Conservation (phyloP, 2,329 filamentous ascomycete species). For the Trichoderma sp. region DNA sequence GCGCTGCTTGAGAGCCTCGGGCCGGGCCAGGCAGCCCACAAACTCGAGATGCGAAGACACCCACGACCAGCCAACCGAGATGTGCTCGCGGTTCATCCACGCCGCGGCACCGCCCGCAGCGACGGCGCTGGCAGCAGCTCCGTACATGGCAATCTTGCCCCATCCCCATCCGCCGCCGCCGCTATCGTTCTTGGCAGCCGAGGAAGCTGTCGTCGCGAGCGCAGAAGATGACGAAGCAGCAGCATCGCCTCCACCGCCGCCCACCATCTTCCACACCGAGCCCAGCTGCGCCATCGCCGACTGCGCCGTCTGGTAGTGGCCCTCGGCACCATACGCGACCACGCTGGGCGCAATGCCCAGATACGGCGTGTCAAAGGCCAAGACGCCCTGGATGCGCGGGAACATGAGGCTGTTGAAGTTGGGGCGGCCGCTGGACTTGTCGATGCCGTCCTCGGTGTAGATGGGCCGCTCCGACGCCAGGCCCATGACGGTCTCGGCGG, state of each 20-base stretch:
- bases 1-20: conserved; percentile 77
- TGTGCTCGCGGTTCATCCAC: conserved; percentile 81
- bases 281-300: conserved; percentile 71
- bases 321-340: conserved; percentile 84
- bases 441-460: conserved; percentile 50
- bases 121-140: conserved; percentile 80
- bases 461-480: conserved; percentile 64
- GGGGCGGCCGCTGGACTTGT: conserved; percentile 40
- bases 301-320: conserved; percentile 74
- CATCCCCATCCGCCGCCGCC: conserved; percentile 66
- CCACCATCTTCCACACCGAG: conserved; percentile 64
- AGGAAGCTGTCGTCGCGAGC: neutral
- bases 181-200: conserved; percentile 27
- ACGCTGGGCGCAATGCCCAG: conserved; percentile 80
- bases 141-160: conserved; percentile 84
- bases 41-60: conserved; percentile 91
- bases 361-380: conserved; percentile 95
- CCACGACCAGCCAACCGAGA: conserved; percentile 78
- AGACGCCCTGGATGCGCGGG: conserved; percentile 84
- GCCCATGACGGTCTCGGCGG: conserved; percentile 81
- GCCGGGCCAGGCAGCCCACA: conserved; percentile 84
- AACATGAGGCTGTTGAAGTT: conserved; percentile 76
- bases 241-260: conserved; percentile 33
- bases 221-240: conserved; percentile 31
- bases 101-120: conserved; percentile 82